Evolutionary conservation across 2,329 filamentous ascomycete genomes (phyloP), one percentile per base, ranked within the genome.

Genomic region (Didymella segeticola): DNA sequence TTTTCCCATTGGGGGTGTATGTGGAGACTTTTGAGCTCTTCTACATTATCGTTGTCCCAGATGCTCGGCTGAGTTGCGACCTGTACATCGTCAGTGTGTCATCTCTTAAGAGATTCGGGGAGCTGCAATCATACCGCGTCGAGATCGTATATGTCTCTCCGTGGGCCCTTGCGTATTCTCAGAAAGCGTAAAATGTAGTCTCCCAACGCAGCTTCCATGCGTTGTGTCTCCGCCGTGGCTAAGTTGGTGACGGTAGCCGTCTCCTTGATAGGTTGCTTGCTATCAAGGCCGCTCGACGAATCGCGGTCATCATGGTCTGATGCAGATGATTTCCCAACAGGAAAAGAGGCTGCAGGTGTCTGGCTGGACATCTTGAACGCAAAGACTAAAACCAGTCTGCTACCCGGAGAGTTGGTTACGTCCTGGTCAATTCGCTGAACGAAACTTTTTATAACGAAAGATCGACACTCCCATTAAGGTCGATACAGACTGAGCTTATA

Each of bases 1-100:
- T 82, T 82, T 61, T 86, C 83, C 62, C 85, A 86, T 34, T 61
- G 14, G 15, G 48, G 49, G 34, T 58, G 56, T 22, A 58, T 58
- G 11, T 56, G 48, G 5, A 46, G 23, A 29, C 47, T 43, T 14
- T 58, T 58, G 22, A 53, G 46, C 36, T 48, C 46, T 27, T 48
- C 46, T 20, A 42, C 15, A 12, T 48, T 48, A 3, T 42, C 54
- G 4, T 31, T 25, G 20, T 57, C 57, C 48, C 47, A 56, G 9
- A 58, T 54, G 29, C 49, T 54, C 7, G 56, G 52, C 25, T 58
- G 56, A 3, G 56, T 58, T 5, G 56, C 56, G 33, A 58, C 43
- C 52, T 55, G 12, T 19, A 10, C n/a, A 2, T 6, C 8, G 29
- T 47, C 15, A 47, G 43, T 10, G n/a, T 33, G 22, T 11, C 11